phyloP scores from a whole-genome alignment of 2,329 filamentous ascomycete genomes.

The Xylariaceae sp. region DNA sequence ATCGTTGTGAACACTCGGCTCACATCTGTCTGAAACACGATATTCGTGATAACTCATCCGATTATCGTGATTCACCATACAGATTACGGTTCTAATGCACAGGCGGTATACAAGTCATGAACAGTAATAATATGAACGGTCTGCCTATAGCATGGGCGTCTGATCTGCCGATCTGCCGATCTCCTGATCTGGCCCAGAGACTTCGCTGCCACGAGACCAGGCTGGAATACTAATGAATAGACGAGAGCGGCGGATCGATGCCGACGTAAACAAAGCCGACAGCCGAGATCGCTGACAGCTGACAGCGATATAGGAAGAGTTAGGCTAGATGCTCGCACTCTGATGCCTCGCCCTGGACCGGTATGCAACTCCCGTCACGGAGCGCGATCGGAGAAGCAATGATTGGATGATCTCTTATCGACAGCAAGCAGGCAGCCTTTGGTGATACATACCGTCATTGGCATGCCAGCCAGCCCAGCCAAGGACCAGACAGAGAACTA shows the following conservation, averaged over 20 bases:
- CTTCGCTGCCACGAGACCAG: background rate
- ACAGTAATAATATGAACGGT: too few relatives aligned
- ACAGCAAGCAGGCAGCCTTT: too few relatives aligned
- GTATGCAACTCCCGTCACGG: background rate
- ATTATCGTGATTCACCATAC: too few relatives aligned
- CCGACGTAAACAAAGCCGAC: background rate
- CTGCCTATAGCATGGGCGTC: background rate
- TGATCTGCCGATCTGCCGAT: constrained; percentile 2
- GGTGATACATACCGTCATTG: background rate
- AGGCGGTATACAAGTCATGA: too few relatives aligned
- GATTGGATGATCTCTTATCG: background rate
- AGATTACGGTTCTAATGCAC: too few relatives aligned
- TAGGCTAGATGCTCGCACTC: background rate
- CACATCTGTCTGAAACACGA: too few relatives aligned
- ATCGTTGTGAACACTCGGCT: too few relatives aligned
- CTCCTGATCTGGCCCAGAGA: background rate
- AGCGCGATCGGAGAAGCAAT: background rate
- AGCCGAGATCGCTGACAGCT: background rate
- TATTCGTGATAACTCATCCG: too few relatives aligned
- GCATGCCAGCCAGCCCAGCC: background rate
- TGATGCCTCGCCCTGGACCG: background rate
- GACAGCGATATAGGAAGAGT: background rate
- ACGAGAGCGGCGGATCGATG: background rate
- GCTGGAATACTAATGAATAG: too few relatives aligned
- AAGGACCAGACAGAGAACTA: background rate